Conservation (phyloP, 2,329 filamentous ascomycete species). For the Cercospora beticola region DNA sequence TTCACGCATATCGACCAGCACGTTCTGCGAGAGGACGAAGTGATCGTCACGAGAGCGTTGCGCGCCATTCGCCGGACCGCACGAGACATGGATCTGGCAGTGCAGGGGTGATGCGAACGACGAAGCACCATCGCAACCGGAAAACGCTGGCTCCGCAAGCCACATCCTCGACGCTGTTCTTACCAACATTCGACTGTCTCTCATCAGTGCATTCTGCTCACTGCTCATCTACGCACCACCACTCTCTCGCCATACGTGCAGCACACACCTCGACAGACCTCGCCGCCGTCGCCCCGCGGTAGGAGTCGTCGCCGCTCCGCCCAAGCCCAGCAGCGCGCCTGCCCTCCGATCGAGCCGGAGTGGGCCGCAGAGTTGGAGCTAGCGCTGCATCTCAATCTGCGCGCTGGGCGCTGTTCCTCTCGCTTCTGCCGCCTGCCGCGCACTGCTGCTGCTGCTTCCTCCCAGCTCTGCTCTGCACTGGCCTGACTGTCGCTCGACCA, state of each 20-base stretch:
- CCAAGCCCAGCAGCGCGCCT: not conserved
- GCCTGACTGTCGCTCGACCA: not conserved
- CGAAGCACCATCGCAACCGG: not conserved
- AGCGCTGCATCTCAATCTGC: not conserved
- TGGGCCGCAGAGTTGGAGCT: not conserved
- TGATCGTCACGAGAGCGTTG: not conserved
- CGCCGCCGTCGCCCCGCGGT: not conserved
- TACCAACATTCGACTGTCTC: not conserved
- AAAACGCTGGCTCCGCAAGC: not conserved
- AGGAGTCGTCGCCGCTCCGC: not conserved
- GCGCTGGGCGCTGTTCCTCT: not conserved
- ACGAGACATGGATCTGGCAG: not conserved
- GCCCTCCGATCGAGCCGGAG: conserved; percentile 2
- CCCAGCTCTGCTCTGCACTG: not conserved
- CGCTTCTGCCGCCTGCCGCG: conserved; percentile 1
- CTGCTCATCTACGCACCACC: conserved; percentile 3
- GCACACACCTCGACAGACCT: not conserved
- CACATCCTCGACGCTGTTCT: not conserved
- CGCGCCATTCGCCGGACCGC: not conserved
- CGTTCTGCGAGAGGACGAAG: not conserved
- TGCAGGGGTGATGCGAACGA: conserved; percentile 1
- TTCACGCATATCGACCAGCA: not conserved
- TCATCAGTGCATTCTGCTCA: too few species aligned
- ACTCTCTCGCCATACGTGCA: not conserved
- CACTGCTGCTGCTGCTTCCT: conserved; percentile 2